These are phyloP conservation scores for Aspergillus terreus DNA, from an alignment of 2,329 filamentous ascomycete genomes.

Conservation along the genomic window DNA sequence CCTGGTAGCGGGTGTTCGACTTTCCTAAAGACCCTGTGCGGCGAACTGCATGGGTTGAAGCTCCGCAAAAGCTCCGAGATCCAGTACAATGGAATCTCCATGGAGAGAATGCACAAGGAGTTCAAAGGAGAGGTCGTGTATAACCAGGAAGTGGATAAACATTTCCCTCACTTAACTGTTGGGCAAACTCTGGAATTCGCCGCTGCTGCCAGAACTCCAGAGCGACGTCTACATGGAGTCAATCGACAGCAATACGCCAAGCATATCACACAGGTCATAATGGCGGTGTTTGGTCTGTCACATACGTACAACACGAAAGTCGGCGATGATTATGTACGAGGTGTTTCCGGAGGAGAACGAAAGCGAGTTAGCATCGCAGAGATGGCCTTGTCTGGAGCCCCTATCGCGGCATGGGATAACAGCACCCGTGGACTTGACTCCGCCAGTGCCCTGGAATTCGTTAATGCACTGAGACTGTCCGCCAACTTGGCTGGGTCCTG, in stretches of 20 bases:
- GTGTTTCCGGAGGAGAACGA: constrained; percentile 59
- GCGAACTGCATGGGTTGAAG: constrained; percentile 75
- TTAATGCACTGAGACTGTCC: constrained; percentile 49
- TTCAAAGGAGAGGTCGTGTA: constrained; percentile 39
- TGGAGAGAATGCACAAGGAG: constrained; percentile 69
- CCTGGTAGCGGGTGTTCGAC: constrained; percentile 64
- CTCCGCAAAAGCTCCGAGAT: constrained; percentile 67
- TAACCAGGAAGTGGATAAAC: constrained; percentile 43
- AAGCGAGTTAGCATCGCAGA: constrained; percentile 54
- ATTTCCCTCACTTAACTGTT: constrained; percentile 57
- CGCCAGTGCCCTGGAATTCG: constrained; percentile 58
- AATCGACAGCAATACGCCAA: constrained; percentile 43
- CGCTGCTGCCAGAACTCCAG: constrained; percentile 50
- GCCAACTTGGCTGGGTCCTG: constrained; percentile 49
- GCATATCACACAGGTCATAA: constrained; percentile 38
- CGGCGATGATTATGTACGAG: constrained; percentile 56
- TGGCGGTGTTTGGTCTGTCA: constrained; percentile 39
- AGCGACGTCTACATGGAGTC: constrained; percentile 36
- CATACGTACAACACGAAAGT: constrained; percentile 48
- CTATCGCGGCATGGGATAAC: constrained; percentile 44
- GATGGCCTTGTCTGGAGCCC: constrained; percentile 34
- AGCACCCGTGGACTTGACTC: constrained; percentile 52
- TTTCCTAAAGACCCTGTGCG: constrained; percentile 76
- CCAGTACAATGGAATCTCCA: constrained; percentile 68
- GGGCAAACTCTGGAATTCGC: constrained; percentile 57